A percentile compares a stretch with the other conserved stretches of the same genome.
These are phyloP conservation scores for Aspergillus funiculosus DNA, from an alignment of 495 filamentous ascomycete genomes.

Conservation along the genomic window DNA sequence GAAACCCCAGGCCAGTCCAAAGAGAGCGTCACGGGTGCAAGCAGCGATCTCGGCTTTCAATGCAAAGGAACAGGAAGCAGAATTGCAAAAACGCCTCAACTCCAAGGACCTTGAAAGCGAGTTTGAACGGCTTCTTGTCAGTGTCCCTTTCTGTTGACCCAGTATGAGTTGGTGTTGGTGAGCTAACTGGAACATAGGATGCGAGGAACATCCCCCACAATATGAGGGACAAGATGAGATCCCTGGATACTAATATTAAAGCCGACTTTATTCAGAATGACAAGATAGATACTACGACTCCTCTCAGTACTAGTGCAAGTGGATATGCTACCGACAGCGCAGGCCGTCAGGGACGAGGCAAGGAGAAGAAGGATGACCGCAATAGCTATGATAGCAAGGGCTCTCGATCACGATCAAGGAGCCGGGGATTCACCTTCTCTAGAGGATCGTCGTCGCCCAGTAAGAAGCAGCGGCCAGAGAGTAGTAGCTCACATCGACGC, in stretches of 20 bases:
- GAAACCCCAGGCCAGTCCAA: constrained; percentile 29
- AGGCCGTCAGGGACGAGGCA: constrained; percentile 42
- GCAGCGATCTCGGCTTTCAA: constrained; percentile 61
- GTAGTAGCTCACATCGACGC: constrained; percentile 33
- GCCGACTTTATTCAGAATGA: constrained; percentile 90
- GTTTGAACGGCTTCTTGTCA: constrained; percentile 47
- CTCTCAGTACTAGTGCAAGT: constrained; percentile 29
- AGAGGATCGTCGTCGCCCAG: constrained; percentile 52
- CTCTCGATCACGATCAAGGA: constrained; percentile 57
- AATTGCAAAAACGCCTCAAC: constrained; percentile 39
- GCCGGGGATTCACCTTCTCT: constrained; percentile 69
- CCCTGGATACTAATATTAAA: constrained; percentile 81
- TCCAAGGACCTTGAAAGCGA: constrained; percentile 44
- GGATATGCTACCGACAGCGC: constrained; percentile 27
- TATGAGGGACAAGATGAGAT: constrained; percentile 89
- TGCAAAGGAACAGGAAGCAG: constrained; percentile 41
- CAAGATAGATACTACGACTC: constrained; percentile 55
- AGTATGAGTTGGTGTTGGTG: background rate
- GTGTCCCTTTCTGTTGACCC: constrained; percentile 1
- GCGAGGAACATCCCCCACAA: constrained; percentile 88
- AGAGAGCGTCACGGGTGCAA: constrained; percentile 52
- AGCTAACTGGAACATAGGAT: constrained; percentile 55
- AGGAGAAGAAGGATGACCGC: constrained; percentile 34
- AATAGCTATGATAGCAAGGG: constrained; percentile 46
- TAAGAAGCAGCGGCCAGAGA: constrained; percentile 51